Conservation (phyloP, 2,329 filamentous ascomycete genomes). For the Ophiostoma triangulosporum region DNA sequence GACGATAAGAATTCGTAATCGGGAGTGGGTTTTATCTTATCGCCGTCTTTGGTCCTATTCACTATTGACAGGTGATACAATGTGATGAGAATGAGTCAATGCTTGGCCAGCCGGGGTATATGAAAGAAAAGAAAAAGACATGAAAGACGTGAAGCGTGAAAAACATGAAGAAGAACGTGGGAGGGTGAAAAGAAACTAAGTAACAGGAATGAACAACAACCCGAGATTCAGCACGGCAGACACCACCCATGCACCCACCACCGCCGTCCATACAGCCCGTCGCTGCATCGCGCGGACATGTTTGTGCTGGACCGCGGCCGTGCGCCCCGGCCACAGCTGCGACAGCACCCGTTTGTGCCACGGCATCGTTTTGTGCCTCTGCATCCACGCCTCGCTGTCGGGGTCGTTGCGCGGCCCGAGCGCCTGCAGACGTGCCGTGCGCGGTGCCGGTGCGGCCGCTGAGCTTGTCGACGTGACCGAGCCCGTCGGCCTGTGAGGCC, state of each 20-base stretch:
- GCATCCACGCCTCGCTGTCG: slow-evolving; percentile 21
- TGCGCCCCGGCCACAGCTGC: slow-evolving; percentile 10
- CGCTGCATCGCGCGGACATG: slow-evolving; percentile 22
- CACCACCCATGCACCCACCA: slow-evolving; percentile 22
- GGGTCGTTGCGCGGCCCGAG: slow-evolving; percentile 24
- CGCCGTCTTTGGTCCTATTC: neutral
- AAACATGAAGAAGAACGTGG: no score
- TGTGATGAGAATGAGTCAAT: neutral
- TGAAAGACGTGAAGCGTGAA: neutral
- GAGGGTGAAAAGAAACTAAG: neutral
- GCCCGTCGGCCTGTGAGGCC: no score
- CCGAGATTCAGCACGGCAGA: slow-evolving; percentile 15
- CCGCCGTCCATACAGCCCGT: slow-evolving; percentile 20
- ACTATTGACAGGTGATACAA: no score
- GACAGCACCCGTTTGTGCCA: neutral
- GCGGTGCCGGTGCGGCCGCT: slow-evolving; percentile 16
- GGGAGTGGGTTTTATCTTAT: neutral
- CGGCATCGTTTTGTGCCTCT: slow-evolving; percentile 17
- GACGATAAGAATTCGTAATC: neutral
- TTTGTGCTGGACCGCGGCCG: slow-evolving; percentile 20
- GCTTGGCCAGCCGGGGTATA: neutral
- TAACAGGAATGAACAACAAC: neutral
- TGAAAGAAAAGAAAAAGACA: neutral
- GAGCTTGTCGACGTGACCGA: no score
- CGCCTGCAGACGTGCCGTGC: slow-evolving; percentile 20